Conservation (phyloP, 306 rosid genomes). For the Lithocarpus polystachyus region DNA sequence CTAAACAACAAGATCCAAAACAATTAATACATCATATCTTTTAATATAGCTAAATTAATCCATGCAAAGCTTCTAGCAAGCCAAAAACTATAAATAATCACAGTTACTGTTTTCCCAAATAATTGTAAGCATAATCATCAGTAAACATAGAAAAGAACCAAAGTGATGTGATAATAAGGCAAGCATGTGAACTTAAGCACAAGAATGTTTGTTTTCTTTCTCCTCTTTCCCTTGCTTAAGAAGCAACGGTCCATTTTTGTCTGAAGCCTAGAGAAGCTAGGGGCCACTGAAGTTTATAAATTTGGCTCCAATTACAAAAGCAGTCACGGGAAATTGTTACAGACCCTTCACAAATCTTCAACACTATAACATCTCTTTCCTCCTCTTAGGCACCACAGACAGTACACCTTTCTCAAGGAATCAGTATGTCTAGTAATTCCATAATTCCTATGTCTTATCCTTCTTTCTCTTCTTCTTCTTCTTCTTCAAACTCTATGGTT, state of each 20-base stretch:
- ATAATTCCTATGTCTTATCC: slow-evolving; percentile 3
- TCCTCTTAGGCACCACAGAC: slow-evolving; percentile 10
- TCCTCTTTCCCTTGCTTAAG: slow-evolving; percentile 18
- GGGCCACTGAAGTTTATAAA: slow-evolving; percentile 35
- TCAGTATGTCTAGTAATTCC: slow-evolving; percentile 19
- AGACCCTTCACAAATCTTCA: slow-evolving; percentile 18
- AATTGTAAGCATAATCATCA: background rate
- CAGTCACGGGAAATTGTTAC: slow-evolving; percentile 63
- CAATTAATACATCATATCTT: background rate
- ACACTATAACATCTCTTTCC: slow-evolving; percentile 12
- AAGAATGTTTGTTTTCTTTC: slow-evolving; percentile 3
- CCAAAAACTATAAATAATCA: background rate
- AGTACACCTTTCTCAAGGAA: slow-evolving; percentile 4
- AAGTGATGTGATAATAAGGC: slow-evolving; percentile 19
- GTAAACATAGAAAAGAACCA: slow-evolving; percentile 24
- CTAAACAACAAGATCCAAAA: background rate
- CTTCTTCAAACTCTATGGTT: slow-evolving; percentile 21
- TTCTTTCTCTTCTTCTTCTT: slow-evolving; percentile 7
- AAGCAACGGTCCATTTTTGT: slow-evolving; percentile 31
- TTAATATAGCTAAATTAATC: too few species aligned
- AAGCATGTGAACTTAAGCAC: background rate
- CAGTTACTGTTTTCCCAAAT: background rate
- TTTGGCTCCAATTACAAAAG: slow-evolving; percentile 15
- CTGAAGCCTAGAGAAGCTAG: slow-evolving; percentile 20
- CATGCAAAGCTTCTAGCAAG: background rate